Evolutionary conservation across 148 eudicot species (phyloP).

Genomic region (Euryodendron excelsum): DNA sequence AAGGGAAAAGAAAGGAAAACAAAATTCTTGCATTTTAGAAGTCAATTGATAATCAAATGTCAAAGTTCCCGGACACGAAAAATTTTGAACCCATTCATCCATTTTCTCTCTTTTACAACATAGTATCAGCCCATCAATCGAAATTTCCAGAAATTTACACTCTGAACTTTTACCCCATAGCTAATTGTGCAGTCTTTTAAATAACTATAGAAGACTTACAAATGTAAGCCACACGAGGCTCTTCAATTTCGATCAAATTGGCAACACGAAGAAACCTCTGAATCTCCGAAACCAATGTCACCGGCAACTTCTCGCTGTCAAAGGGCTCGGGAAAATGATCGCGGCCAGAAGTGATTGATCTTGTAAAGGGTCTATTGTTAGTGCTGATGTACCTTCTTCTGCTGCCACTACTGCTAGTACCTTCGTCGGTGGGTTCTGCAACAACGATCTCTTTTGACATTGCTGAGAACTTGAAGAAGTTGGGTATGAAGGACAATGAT

Average conservation of each 20-base stretch:
- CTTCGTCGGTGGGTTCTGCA: slow-evolving; percentile 51
- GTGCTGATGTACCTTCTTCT: slow-evolving; percentile 18
- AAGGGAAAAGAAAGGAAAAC: background rate
- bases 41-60: background rate
- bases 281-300: slow-evolving; percentile 67
- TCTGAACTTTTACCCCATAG: too few species aligned
- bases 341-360: slow-evolving; percentile 53
- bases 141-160: background rate
- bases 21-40: background rate
- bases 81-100: background rate
- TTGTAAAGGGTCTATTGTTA: slow-evolving; percentile 26
- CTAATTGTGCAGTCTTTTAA: too few species aligned
- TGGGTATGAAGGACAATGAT: background rate
- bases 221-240: slow-evolving; percentile 92
- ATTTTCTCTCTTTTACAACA: background rate
- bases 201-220: slow-evolving; percentile 43
- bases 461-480: slow-evolving; percentile 2
- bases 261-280: slow-evolving; percentile 86
- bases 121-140: background rate
- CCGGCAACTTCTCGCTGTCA: slow-evolving; percentile 89
- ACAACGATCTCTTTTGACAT: slow-evolving; percentile 61
- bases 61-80: background rate
- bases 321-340: slow-evolving; percentile 62
- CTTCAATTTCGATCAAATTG: slow-evolving; percentile 67
- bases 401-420: slow-evolving; percentile 10